These are phyloP conservation scores for Pyrenochaeta sp. DNA, from an alignment of 2,329 filamentous ascomycete species.

Conservation along the genomic window DNA sequence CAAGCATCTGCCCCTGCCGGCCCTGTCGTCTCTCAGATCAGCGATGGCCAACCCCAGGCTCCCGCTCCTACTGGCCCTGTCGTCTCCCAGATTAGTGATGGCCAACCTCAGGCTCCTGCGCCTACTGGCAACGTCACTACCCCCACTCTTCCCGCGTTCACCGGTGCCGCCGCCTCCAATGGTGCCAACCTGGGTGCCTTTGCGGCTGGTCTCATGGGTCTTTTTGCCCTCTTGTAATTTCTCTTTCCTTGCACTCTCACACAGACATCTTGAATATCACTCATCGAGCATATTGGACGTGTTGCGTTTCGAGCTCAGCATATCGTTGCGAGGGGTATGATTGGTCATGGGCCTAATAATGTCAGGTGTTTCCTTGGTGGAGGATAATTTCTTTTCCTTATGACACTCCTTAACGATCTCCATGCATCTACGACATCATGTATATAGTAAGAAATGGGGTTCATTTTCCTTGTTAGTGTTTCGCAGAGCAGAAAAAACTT, in stretches of 20 bases:
- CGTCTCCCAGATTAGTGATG: conserved; percentile 37
- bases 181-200: conserved; percentile 32
- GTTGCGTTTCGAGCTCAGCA: conserved; percentile 3
- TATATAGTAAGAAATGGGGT: no score
- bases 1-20: conserved; percentile 17
- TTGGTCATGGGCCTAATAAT: conserved; percentile 4
- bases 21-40: conserved; percentile 26
- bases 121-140: conserved; percentile 17
- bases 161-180: conserved; percentile 37
- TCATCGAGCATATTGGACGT: neutral
- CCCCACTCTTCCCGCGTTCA: conserved; percentile 30
- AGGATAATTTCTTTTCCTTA: conserved; percentile 10
- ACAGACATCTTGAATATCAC: conserved; percentile 2
- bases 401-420: conserved; percentile 15
- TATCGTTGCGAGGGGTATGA: neutral
- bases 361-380: conserved; percentile 4
- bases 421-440: conserved; percentile 8
- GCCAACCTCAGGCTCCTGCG: conserved; percentile 28
- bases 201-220: conserved; percentile 35
- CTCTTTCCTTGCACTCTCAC: no score
- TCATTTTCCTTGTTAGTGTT: no score
- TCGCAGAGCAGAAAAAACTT: no score
- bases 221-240: conserved; percentile 40
- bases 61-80: conserved; percentile 17
- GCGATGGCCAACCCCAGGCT: conserved; percentile 32